Evolutionary conservation across 257 asterid species (phyloP).

Genomic region (Solanum rostratum): DNA sequence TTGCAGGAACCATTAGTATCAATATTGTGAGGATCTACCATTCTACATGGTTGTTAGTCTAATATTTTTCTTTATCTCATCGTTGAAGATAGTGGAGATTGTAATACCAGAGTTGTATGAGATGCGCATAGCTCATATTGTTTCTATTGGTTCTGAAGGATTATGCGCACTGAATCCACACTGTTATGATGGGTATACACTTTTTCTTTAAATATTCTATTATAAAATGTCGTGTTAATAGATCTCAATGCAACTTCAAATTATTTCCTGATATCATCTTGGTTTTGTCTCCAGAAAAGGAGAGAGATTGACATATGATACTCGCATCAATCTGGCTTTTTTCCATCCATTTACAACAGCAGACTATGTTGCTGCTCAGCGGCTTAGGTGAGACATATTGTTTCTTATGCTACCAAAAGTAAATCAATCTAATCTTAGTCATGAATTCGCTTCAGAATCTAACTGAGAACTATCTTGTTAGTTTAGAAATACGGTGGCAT

Average conservation of each 20-base stretch:
- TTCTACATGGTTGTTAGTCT: conserved; percentile 3
- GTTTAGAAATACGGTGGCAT: not conserved
- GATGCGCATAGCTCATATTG: conserved; percentile 83
- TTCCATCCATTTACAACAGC: conserved; percentile 78
- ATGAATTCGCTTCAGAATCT: not conserved
- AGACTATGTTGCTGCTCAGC: conserved; percentile 93
- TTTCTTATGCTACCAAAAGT: not conserved
- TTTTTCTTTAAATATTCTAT: not conserved
- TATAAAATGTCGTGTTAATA: not conserved
- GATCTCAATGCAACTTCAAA: not conserved
- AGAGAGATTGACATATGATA: conserved; percentile 50
- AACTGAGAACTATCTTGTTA: not conserved
- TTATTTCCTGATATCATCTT: not conserved
- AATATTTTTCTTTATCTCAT: conserved; percentile 16
- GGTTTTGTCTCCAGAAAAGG: conserved; percentile 35
- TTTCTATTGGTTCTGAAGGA: conserved; percentile 81
- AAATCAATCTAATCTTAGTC: not conserved
- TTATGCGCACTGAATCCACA: conserved; percentile 59
- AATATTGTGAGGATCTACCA: not conserved
- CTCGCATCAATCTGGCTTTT: conserved; percentile 76
- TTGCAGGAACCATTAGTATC: not conserved
- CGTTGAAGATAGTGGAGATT: conserved; percentile 63
- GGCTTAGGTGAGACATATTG: conserved; percentile 51
- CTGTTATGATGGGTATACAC: conserved; percentile 72
- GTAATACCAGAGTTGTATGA: conserved; percentile 83